Base-by-base conservation (phyloP, 2,329 filamentous ascomycete genomes). In the Zasmidium cellare region DNA sequence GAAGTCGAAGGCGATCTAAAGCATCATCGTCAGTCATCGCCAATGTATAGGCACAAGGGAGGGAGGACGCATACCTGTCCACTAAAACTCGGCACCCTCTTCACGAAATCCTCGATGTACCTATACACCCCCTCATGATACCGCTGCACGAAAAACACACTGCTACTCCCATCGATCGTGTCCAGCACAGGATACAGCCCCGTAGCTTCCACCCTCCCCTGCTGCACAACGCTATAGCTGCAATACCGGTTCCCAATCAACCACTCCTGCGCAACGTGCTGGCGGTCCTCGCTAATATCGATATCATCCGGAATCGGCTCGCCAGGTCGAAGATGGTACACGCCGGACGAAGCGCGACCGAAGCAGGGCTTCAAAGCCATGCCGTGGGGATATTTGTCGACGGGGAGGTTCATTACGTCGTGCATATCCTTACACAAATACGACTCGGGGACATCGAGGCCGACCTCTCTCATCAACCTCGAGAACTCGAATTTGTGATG, bases 401-500 rank as follows among this genome's bases (percentile, higher is more conserved):
- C 28, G 12, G 61, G 58, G 7, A 63, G 46, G 5, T 51, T 46
- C 31, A 41, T 47, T 14, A 63, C 53, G 50, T 69, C 67, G 12
- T 64, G 59, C 19, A 62, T 51, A 22, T 41, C 67, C 45, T 60
- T 66, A 35, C 69, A 71, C 1, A 71, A 57, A 46, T 65, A 65
- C 2, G 66, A 56, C 46, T 60, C 49, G 2, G 70, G 70, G 5
- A 67, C 61, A 25, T 63, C 64, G 2, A 71, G 59, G 1, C 67
- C 69, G 9, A 65, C 57, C 16, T 55, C 49, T 12, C 58, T 28
- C 46, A 68, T 60, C 38, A 69, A 63, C 38, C 60, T 61, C 1
- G 64, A 61, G 56, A 72, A 71, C 24, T 67, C 65, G 57, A 64
- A 70, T 56, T 71, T 71, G 58, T 71, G 69, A 46, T 72, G 70